A percentile compares a stretch with the other conserved stretches of the same genome.
Evolutionary conservation across 495 filamentous ascomycete species (phyloP).

Genomic region (Penicillium arizonense): DNA sequence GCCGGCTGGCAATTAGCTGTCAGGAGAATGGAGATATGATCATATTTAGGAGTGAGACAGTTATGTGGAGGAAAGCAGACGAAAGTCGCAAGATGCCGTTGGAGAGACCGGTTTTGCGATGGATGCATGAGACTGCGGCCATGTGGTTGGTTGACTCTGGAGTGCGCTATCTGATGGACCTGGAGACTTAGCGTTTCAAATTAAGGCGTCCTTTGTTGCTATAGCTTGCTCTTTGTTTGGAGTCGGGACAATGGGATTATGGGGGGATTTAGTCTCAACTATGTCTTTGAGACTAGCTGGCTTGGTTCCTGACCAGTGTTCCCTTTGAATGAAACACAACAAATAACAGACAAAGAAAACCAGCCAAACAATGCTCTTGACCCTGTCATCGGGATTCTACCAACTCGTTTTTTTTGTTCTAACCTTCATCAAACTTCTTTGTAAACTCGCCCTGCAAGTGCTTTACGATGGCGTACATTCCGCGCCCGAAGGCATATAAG

Average conservation of each 20-base stretch:
- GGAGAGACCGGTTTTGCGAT: slow-evolving; percentile 23
- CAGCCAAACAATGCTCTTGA: not conserved
- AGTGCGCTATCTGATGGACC: slow-evolving; percentile 29
- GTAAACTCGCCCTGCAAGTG: too few species aligned
- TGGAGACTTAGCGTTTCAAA: slow-evolving; percentile 7
- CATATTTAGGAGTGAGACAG: slow-evolving; percentile 31
- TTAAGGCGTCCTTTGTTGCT: slow-evolving; percentile 1
- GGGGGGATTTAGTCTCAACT: too few species aligned
- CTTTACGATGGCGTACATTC: too few species aligned
- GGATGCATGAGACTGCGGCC: slow-evolving; percentile 36
- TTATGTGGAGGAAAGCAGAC: slow-evolving; percentile 32
- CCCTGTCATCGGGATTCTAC: not conserved
- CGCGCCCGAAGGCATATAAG: not conserved
- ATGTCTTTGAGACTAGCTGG: not conserved
- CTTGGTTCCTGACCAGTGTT: too few species aligned
- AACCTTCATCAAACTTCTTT: too few species aligned
- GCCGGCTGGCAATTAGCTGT: slow-evolving; percentile 28
- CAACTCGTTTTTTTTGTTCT: not conserved
- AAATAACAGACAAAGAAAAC: not conserved
- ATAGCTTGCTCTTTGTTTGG: not conserved
- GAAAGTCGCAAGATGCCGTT: slow-evolving; percentile 27
- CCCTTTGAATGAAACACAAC: too few species aligned
- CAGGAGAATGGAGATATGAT: slow-evolving; percentile 14
- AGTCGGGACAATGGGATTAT: not conserved
- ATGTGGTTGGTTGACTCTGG: slow-evolving; percentile 44